Evolutionary conservation across 78 protist genomes (phyloP), one percentile per base, ranked within the genome.

Genomic region (Fonticula alba): DNA sequence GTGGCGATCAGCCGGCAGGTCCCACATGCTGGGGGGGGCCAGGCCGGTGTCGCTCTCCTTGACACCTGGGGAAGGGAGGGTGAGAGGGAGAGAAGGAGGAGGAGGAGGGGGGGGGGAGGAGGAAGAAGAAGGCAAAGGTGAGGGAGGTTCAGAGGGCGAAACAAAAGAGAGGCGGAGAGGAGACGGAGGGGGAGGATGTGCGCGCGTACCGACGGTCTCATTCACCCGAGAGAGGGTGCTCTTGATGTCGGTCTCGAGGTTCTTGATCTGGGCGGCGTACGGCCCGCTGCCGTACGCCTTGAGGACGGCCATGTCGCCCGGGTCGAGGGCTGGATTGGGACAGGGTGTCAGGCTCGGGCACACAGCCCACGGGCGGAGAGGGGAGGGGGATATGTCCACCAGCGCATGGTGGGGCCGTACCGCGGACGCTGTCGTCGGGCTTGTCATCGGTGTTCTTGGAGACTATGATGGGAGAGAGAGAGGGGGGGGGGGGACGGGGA

Each of bases 41-140:
- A 96, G 81, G 37, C 99, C 99, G 6, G 99, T 94, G 75, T 96
- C 99, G 0, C 82, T 63, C 71, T 95, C 99, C 71, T 85, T 91
- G 68, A 89, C 65, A 20, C 99, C 99, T n/a, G 71, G 22, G 17
- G 6, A 41, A 15, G 1, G 9, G 15, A 20, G 11, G 20, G 7
- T 13, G 10, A 22, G 5, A 26, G 17, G 0, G 56, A 2, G 31
- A 19, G 31, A 1, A 46, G 20, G 11, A 50, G 26, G 4, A 40
- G 56, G 52, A 35, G 14, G 36, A 7, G 33, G 35, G 9, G 9
- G 61, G 27, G 24, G 61, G 33, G 24, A 56, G 61, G 61, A 15
- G 24, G 36, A 56, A 13, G 27, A 13, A 13, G 61, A 9, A 9
- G 61, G 36, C 13, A 13, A 13, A 15, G 36, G 36, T 31, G 9